Percentiles rank a stretch among this genome's conserved stretches.
Evolutionary conservation across 1,284 basidiomycete species (phyloP).

Genomic region (Melampsora americana): DNA sequence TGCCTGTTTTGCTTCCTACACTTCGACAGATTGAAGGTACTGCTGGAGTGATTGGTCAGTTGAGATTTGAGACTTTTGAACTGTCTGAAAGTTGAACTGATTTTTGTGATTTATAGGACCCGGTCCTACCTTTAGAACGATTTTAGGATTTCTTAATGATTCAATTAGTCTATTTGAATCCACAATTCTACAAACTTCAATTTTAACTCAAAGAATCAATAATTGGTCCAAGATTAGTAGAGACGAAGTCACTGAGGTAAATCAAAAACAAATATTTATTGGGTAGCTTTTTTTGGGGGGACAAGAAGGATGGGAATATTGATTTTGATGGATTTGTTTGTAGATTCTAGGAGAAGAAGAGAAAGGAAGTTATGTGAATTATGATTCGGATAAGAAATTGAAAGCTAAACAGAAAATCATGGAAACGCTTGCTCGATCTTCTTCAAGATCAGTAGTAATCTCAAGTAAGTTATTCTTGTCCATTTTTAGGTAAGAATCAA

Average conservation of each 20-base stretch:
- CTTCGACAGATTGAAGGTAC: conserved; percentile 26
- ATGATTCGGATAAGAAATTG: conserved; percentile 41
- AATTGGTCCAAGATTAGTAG: conserved; percentile 42
- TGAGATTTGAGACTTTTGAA: background rate
- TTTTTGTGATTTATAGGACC: conserved; percentile 16
- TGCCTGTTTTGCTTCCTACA: conserved; percentile 40
- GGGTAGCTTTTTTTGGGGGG: background rate
- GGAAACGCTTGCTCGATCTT: conserved; percentile 25
- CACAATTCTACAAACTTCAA: conserved; percentile 26
- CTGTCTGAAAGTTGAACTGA: background rate
- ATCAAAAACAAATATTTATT: background rate
- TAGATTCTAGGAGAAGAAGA: conserved; percentile 38
- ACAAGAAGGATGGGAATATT: background rate
- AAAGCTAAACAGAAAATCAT: conserved; percentile 28
- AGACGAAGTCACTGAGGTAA: conserved; percentile 43
- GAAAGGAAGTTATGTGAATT: background rate
- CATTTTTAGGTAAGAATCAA: too few relatives aligned
- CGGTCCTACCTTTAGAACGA: conserved; percentile 39
- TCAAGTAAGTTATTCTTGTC: conserved; percentile 10
- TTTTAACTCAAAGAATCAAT: conserved; percentile 27
- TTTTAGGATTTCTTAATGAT: conserved; percentile 36
- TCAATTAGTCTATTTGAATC: conserved; percentile 34
- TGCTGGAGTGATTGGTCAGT: conserved; percentile 33
- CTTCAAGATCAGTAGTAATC: conserved; percentile 27
- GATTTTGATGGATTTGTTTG: background rate